Percentiles rank a stretch among this genome's conserved stretches.
Evolutionary conservation across 148 eudicot genomes (phyloP).

Genomic region (Agrostemma githago): DNA sequence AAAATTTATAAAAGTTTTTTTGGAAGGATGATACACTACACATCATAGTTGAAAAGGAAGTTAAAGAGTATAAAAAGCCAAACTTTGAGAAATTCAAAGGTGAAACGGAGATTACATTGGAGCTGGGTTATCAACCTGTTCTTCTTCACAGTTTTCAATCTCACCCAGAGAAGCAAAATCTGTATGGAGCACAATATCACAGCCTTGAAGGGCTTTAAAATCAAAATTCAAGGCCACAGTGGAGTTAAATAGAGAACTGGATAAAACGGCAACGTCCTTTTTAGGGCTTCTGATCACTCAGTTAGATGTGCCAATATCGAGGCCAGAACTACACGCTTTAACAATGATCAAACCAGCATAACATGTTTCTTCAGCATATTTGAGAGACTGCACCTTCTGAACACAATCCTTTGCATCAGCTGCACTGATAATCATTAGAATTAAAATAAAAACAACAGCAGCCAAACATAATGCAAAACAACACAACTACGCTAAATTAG

Average conservation of each 20-base stretch:
- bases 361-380: conserved; percentile 79
- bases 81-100: not conserved
- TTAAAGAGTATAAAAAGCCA: not conserved
- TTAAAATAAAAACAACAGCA: not conserved
- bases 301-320: conserved; percentile 82
- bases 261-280: conserved; percentile 42
- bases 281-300: conserved; percentile 70
- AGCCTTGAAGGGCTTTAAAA: conserved; percentile 58
- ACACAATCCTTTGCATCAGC: conserved; percentile 68
- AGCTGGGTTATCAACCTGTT: conserved; percentile 29
- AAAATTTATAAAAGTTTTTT: not conserved
- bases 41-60: not conserved
- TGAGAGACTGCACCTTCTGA: conserved; percentile 59
- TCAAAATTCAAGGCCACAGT: conserved; percentile 57
- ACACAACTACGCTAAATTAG: not conserved
- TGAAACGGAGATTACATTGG: conserved; percentile 14
- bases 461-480: not conserved
- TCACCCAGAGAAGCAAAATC: conserved; percentile 45
- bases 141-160: conserved; percentile 28
- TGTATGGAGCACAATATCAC: conserved; percentile 58
- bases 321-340: conserved; percentile 79
- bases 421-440: conserved; percentile 51
- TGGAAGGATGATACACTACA: not conserved
- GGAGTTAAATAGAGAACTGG: conserved; percentile 51
- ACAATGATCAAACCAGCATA: conserved; percentile 65